A percentile compares a stretch with the other conserved stretches of the same genome.
These are phyloP conservation scores for Nannochloropsis gaditana DNA, from an alignment of 108 stramenopile species.

Conservation along the genomic window DNA sequence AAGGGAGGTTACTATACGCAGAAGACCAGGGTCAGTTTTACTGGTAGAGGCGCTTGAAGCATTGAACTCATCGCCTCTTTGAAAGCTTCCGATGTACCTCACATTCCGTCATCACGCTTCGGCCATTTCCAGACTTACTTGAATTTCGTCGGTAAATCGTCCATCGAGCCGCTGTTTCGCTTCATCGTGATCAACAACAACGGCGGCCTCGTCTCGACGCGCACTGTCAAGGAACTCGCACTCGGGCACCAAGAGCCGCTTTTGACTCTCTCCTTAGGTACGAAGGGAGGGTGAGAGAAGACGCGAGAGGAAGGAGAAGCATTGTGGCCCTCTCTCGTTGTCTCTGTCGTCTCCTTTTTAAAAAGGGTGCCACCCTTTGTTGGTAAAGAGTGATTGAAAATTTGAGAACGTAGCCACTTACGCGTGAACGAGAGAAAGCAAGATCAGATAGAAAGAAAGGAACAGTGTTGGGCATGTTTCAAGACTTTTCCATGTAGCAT, in stretches of 20 bases:
- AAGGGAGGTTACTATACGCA: background rate
- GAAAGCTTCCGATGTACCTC: too few relatives aligned
- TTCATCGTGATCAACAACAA: background rate
- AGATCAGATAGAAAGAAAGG: background rate
- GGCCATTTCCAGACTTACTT: background rate
- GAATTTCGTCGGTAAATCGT: background rate
- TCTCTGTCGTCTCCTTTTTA: too few relatives aligned
- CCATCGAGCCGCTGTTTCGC: background rate
- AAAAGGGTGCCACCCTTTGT: too few relatives aligned
- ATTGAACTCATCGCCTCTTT: background rate
- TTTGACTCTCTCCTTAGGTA: background rate
- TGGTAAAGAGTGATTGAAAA: too few relatives aligned
- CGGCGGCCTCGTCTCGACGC: background rate
- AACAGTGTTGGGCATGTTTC: too few relatives aligned
- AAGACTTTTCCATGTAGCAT: too few relatives aligned
- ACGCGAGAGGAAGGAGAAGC: background rate
- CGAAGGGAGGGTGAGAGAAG: background rate
- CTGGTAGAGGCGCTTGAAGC: too few relatives aligned
- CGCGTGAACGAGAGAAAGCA: background rate
- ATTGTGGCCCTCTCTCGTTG: too few relatives aligned
- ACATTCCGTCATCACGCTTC: background rate
- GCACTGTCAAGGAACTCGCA: background rate
- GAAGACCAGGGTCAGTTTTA: too few relatives aligned
- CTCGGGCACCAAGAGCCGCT: background rate
- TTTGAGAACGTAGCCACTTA: too few relatives aligned